Conservation (phyloP, 2,329 filamentous ascomycete species). For the Xylaria sp. region DNA sequence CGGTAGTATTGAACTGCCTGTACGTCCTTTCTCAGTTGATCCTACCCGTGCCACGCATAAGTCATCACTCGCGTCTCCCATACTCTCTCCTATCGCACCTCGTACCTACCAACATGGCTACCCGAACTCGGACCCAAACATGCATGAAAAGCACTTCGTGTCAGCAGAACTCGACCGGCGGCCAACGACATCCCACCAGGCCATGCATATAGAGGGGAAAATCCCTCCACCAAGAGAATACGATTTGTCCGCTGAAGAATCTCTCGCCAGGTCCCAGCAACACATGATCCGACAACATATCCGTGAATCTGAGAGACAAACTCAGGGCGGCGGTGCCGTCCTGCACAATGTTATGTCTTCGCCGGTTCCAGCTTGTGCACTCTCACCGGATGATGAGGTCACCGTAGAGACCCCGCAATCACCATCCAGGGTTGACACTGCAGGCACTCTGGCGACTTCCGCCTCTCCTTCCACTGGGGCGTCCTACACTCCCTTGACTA, state of each 20-base stretch:
- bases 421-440: conserved; percentile 55
- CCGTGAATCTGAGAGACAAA: conserved; percentile 51
- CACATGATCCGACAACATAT: conserved; percentile 49
- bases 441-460: conserved; percentile 61
- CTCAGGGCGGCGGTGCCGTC: conserved; percentile 45
- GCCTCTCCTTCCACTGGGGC: conserved; percentile 63
- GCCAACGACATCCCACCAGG: conserved; percentile 60
- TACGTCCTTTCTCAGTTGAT: conserved; percentile 58
- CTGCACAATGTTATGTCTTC: conserved; percentile 30
- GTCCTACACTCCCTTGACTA: conserved; percentile 64
- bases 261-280: conserved; percentile 54
- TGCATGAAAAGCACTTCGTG: conserved; percentile 53
- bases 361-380: conserved; percentile 41
- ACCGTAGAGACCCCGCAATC: conserved; percentile 48
- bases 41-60: conserved; percentile 51
- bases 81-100: conserved; percentile 54
- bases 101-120: conserved; percentile 57
- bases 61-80: conserved; percentile 51
- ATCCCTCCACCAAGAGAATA: conserved; percentile 52
- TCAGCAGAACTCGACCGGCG: conserved; percentile 56
- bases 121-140: conserved; percentile 59
- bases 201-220: conserved; percentile 53
- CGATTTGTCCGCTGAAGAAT: conserved; percentile 55
- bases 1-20: conserved; percentile 66
- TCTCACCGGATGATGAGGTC: conserved; percentile 59